Percentiles rank a stretch among this genome's conserved stretches.
Evolutionary conservation across 176 grass and related monocot species (phyloP).

Genomic region (Lolium perenne): DNA sequence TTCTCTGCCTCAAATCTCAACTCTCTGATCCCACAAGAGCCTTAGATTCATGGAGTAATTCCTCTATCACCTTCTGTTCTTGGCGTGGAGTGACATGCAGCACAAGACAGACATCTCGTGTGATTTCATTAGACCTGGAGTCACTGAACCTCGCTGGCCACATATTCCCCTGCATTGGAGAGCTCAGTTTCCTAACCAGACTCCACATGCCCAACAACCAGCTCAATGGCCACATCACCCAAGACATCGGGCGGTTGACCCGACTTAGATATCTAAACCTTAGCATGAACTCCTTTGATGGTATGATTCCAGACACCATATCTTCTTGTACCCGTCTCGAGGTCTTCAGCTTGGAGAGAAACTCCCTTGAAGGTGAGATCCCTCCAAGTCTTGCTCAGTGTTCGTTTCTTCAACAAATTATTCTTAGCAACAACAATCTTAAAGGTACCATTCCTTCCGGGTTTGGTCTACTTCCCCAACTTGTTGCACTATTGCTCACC

Average conservation of each 20-base stretch:
- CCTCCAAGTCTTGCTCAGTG: background rate
- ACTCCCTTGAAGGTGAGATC: slow-evolving; percentile 9
- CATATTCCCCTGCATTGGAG: background rate
- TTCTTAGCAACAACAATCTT: background rate
- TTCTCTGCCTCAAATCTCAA: slow-evolving; percentile 43
- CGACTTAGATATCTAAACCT: slow-evolving; percentile 5
- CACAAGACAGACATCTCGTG: background rate
- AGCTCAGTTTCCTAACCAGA: slow-evolving; percentile 27
- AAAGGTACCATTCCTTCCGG: background rate
- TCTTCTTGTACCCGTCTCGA: background rate
- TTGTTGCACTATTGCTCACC: background rate
- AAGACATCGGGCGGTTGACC: background rate
- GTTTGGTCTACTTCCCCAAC: background rate
- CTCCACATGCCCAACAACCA: slow-evolving; percentile 24
- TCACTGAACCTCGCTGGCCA: slow-evolving; percentile 1
- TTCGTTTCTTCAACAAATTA: background rate
- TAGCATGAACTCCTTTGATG: background rate
- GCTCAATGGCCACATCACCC: background rate
- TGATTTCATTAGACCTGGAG: slow-evolving; percentile 13
- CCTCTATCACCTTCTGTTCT: background rate
- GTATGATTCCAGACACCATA: background rate
- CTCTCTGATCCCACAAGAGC: background rate
- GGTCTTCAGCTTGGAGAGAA: background rate
- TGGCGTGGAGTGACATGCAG: slow-evolving; percentile 43
- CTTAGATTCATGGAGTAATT: slow-evolving; percentile 30